Evolutionary conservation across 2,329 filamentous ascomycete species (phyloP).

Genomic region (Microthyrium microscopicum): DNA sequence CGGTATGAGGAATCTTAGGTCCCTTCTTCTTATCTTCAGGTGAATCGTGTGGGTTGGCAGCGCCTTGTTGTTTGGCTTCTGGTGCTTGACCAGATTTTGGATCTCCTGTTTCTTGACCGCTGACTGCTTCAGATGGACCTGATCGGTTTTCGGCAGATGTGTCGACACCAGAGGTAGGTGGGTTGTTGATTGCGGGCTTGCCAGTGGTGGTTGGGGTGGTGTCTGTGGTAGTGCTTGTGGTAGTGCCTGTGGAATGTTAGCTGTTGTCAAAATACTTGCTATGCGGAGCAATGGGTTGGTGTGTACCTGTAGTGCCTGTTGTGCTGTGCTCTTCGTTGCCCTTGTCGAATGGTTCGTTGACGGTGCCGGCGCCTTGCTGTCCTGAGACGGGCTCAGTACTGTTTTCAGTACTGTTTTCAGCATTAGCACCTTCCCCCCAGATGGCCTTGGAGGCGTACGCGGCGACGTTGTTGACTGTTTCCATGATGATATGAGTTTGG

Average conservation of each 20-base stretch:
- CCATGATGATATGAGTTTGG: conserved; percentile 14
- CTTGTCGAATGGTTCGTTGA: conserved; percentile 59
- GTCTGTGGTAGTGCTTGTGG: too few species aligned
- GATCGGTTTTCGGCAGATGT: too few species aligned
- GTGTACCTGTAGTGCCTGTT: too few species aligned
- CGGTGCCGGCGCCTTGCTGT: conserved; percentile 46
- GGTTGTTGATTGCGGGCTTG: too few species aligned
- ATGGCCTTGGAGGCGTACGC: conserved; percentile 20
- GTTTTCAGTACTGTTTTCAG: conserved; percentile 10
- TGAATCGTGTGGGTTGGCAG: conserved; percentile 15
- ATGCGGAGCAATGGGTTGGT: too few species aligned
- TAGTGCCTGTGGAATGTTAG: too few species aligned
- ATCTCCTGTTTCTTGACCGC: too few species aligned
- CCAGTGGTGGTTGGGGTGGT: too few species aligned
- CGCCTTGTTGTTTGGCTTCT: conserved; percentile 20
- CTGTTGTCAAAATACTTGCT: too few species aligned
- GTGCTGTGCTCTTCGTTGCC: conserved; percentile 63
- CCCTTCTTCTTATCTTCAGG: conserved; percentile 19
- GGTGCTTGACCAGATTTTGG: conserved; percentile 9
- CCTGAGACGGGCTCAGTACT: conserved; percentile 45
- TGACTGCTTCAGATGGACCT: conserved; percentile 10
- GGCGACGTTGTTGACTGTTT: conserved; percentile 22
- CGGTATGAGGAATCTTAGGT: conserved; percentile 1
- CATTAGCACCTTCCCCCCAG: conserved; percentile 16
- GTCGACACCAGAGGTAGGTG: too few species aligned